Evolutionary conservation across 2,329 filamentous ascomycete species (phyloP).

Genomic region (Xylaria sp.): DNA sequence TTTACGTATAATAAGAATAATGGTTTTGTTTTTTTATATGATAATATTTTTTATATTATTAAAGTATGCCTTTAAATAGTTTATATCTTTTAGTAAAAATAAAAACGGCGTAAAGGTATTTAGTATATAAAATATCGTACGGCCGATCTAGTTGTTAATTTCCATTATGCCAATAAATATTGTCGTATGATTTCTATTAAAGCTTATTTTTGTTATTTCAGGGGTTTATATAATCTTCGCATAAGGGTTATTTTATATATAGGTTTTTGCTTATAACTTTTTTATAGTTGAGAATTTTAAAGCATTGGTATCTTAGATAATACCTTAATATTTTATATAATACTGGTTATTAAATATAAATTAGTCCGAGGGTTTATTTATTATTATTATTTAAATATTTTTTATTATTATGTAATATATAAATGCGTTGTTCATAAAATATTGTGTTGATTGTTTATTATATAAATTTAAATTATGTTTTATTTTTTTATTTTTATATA

Average conservation of each 20-base stretch:
- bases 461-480: neutral
- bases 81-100: neutral
- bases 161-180: neutral
- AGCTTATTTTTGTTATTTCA: neutral
- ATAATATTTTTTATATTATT: slow-evolving; percentile 3
- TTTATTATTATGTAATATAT: neutral
- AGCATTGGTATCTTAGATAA: no score
- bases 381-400: no score
- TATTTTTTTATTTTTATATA: no score
- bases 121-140: neutral
- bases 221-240: no score
- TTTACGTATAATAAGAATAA: no score
- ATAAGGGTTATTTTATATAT: no score
- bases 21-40: neutral
- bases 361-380: neutral
- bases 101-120: neutral
- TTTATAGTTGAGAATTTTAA: no score
- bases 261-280: no score
- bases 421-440: neutral
- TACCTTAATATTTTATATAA: no score
- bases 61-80: neutral
- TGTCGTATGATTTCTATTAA: neutral
- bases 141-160: neutral
- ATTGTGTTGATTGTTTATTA: neutral
- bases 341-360: neutral